phyloP scores from a whole-genome alignment of 106 monocot species.

The Narthecium ossifragum region DNA sequence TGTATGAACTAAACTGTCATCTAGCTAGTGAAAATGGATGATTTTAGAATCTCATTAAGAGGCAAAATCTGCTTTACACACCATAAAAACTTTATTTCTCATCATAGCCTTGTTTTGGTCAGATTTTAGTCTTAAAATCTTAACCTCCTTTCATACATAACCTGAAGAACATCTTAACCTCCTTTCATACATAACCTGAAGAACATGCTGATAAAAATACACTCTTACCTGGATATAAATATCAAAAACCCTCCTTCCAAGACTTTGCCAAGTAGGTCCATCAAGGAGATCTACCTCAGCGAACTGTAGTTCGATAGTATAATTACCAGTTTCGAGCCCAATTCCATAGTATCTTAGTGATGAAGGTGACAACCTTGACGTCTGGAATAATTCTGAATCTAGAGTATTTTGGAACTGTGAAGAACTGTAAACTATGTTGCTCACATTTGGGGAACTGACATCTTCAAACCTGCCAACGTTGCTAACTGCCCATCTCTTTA shows the following conservation, averaged over 20 bases:
- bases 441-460: conserved; percentile 1
- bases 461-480: conserved; percentile 5
- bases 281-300: conserved; percentile 24
- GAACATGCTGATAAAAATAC: too few relatives aligned
- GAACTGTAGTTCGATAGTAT: conserved; percentile 22
- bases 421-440: conserved; percentile 7
- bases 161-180: too few relatives aligned
- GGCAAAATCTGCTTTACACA: too few relatives aligned
- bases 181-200: too few relatives aligned
- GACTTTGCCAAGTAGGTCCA: conserved; percentile 11
- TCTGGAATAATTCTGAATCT: conserved; percentile 7
- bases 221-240: conserved; percentile 24
- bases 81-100: too few relatives aligned
- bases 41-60: too few relatives aligned
- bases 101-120: too few relatives aligned
- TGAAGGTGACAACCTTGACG: conserved; percentile 24
- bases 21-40: too few relatives aligned
- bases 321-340: conserved; percentile 17
- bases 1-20: too few relatives aligned
- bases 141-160: too few relatives aligned
- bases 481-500: conserved; percentile 25
- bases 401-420: conserved; percentile 3
- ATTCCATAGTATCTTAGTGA: conserved; percentile 23
- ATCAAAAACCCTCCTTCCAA: conserved; percentile 31
- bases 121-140: too few relatives aligned